Base-by-base conservation (phyloP, 805 yeast species). In the Saturnispora serradocipensis region DNA sequence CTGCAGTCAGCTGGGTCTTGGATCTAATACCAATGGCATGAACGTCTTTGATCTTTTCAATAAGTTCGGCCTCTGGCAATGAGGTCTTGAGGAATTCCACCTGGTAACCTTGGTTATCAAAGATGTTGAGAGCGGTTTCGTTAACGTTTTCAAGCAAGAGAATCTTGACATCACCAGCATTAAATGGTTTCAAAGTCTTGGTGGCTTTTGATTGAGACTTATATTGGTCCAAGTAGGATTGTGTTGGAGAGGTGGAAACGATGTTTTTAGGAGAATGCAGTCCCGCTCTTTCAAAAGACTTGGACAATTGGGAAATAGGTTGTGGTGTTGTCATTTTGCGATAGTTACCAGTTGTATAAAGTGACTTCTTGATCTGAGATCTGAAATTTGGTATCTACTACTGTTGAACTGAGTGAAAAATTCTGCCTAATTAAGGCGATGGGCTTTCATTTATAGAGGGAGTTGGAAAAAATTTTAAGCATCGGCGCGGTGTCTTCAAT, bases 1-100 rank as follows among this genome's bases (percentile, higher is more conserved):
- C 81, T 59, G 80, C 84, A 40, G 89, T 87, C 65, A 93, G 76
- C 69, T 82, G 86, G 48, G 99, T 93, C 76, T 93, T 93, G 54
- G 98, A 93, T 75, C 99, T 87, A 66, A 93, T 90, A 71, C 99
- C 99, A 65, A 93, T 82, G 54, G 97, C 99, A 67, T 93, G 98
- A 49, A 88, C 97, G 61, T 86, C 88, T 64, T 78, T 78, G 70
- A 93, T 91, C 72, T 89, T 90, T 73, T 88, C 96, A 64, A 93
- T 88, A 67, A 93, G 81, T 72, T 89, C 97, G 9, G 83, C 96
- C 71, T 93, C 98, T 24, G 88, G 84, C 61, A 93, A 73, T 5
- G 97, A 87, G 51, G 90, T 74, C 75, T 88, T 90, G 75, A 84
- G 80, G 71, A 87, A 88, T 68, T 93, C 99, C 49, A 93, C 96